Conservation (phyloP, 257 asterid species). For the Leptodermis oblonga region DNA sequence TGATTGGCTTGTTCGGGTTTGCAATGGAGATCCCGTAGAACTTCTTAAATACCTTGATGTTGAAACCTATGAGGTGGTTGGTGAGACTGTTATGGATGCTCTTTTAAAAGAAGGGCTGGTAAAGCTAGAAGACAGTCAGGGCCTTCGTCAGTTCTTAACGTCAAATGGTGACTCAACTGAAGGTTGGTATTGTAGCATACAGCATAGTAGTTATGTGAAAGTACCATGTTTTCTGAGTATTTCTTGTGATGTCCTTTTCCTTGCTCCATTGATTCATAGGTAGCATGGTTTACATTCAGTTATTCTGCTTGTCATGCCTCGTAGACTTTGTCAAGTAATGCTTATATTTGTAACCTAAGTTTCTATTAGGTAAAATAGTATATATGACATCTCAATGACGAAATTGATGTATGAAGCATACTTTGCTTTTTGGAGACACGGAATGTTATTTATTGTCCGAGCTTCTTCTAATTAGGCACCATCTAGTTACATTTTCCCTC, state of each 20-base stretch:
- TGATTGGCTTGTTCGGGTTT: conserved; percentile 83
- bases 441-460: neutral
- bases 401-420: too few species aligned
- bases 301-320: neutral
- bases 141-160: conserved; percentile 43
- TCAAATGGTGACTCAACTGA: conserved; percentile 40
- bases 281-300: neutral
- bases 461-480: conserved; percentile 1
- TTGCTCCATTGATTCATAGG: neutral
- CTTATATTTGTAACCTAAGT: neutral
- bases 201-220: neutral
- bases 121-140: conserved; percentile 60
- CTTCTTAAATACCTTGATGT: conserved; percentile 87
- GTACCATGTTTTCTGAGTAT: neutral
- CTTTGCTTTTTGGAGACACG: neutral
- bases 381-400: neutral
- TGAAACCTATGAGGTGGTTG: conserved; percentile 90
- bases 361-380: neutral
- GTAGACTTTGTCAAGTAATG: neutral
- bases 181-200: conserved; percentile 42
- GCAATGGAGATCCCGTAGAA: conserved; percentile 69
- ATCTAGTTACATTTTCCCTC: neutral
- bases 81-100: conserved; percentile 64
- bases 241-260: neutral
- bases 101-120: conserved; percentile 64